Evolutionary conservation across 345 rosid species (phyloP).

Genomic region (Heritiera fomes): DNA sequence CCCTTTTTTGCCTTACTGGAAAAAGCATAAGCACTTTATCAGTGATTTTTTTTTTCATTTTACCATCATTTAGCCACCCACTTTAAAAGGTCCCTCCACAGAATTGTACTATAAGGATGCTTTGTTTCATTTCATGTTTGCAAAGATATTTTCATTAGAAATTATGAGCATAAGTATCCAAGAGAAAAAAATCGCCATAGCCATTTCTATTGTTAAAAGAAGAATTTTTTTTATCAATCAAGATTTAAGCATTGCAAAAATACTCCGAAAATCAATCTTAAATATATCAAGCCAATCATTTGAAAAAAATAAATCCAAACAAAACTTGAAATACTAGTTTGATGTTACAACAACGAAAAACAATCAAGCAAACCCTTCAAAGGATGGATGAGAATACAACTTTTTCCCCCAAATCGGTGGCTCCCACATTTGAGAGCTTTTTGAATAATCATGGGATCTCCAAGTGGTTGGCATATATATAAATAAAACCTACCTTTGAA

Average conservation of each 20-base stretch:
- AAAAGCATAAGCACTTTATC: constrained; percentile 28
- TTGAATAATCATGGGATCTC: constrained; percentile 39
- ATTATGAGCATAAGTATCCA: neutral
- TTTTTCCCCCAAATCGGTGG: constrained; percentile 20
- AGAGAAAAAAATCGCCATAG: no score
- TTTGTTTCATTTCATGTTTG: constrained; percentile 33
- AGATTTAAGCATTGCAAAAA: no score
- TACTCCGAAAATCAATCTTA: no score
- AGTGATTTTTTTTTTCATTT: constrained; percentile 21
- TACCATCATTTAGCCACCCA: constrained; percentile 28
- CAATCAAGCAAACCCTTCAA: neutral
- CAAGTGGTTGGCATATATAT: constrained; percentile 27
- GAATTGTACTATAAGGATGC: constrained; percentile 21
- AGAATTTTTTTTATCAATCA: no score
- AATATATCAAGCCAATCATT: no score
- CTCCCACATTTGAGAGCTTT: constrained; percentile 30
- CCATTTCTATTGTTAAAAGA: no score
- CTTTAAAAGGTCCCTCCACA: constrained; percentile 19
- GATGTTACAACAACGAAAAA: neutral
- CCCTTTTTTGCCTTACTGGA: neutral
- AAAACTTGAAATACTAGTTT: no score
- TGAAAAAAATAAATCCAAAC: no score
- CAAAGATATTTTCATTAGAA: constrained; percentile 26
- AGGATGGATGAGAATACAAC: neutral
- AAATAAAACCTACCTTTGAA: constrained; percentile 27